Evolutionary conservation across 352 stramenopile genomes (phyloP), one percentile per base, ranked within the genome.

Genomic region (Blastocystis sp.): DNA sequence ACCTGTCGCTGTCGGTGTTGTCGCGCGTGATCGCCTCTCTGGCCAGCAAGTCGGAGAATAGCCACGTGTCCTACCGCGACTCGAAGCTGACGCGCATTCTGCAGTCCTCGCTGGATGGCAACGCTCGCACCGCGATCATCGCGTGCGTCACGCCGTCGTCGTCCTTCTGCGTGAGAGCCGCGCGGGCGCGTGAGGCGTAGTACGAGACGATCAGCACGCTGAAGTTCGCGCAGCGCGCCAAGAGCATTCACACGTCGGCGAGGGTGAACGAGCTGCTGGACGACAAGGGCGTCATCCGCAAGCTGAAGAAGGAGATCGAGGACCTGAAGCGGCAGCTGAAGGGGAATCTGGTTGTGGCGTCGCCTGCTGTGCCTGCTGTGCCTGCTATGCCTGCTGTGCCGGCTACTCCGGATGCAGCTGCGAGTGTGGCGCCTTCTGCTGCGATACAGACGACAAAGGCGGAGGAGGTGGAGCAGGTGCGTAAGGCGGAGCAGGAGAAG

Each of bases 31-130:
- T 98, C 89, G 93, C 90, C 62, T 90, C 89, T 62, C 89, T 94
- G 11, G 74, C 74, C 19, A 86, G 23, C 17, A 69, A 53, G n/a
- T 53, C 59, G 23, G 91, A 91, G 78, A 91, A 89, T 88, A 82
- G 90, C 53, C 95, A 98, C 86, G 91, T 98, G 56, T 97, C 96
- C 89, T 99, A 97, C 90, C 94, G 96, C 76, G 97, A 99, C 91
- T 98, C 94, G 1, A 98, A 98, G 90, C 89, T 99, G 77, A 99
- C 96, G 60, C 92, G 96, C 21, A 96, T 99, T 88, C 89, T 99
- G 1, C 95, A 98, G 91, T 95, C 96, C 3, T 97, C 94, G 14
- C 91, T 99, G 14, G 94, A 93, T 28, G 96, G 96, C 9, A 97
- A 98, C 90, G 95, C 95, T 53, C 92, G 95, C 60, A 98, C 98